Base-by-base conservation (phyloP, 1,284 basidiomycete genomes). In the Cutaneotrichosporon curvatum region DNA sequence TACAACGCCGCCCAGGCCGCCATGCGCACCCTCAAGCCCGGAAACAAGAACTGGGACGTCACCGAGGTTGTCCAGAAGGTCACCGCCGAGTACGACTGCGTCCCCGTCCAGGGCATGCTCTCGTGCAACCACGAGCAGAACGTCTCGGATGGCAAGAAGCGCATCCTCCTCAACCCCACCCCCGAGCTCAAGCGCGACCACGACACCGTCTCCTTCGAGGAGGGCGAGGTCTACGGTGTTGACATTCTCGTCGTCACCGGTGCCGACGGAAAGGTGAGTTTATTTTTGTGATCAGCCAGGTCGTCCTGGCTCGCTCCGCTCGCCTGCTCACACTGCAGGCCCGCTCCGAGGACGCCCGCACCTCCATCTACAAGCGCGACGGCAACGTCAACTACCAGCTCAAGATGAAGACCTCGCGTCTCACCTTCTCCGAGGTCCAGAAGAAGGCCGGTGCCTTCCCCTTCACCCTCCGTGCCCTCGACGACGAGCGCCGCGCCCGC, bases 361-460 rank as follows among this genome's bases (percentile, higher is more conserved):
- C 91, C 42, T 88, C 87, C 33, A 84, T 98, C 67, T 96, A 87
- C 79, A 90, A 95, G 73, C 83, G 88, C 58, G 87, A 88, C 66
- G 81, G 81, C 45, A 76, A 80, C 35, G 79, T 92, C 55, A 94
- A 87, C 43, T 98, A 97, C 76, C 87, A 92, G 70, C 80, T 97
- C 64, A 98, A 97, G 79, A 85, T 95, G 83, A 95, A 94, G 77
- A 94, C 87, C 46, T 92, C 91, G 43, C 84, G 94, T 59, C 81
- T 85, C 28, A 85, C 95, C 39, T 96, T 95, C 75, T 85, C 85
- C 43, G 94, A 97, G 74, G 87, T 97, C 63, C 87, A 94, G 74
- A 94, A 92, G 79, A 97, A 96, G 60, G 87, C 94, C 30, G 94
- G 92, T 22, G 80, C 88, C 7, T 98, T 98, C 83, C 94, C 94